These are phyloP conservation scores for Cordyceps militaris DNA, from an alignment of 2,329 filamentous ascomycete genomes.

Conservation along the genomic window DNA sequence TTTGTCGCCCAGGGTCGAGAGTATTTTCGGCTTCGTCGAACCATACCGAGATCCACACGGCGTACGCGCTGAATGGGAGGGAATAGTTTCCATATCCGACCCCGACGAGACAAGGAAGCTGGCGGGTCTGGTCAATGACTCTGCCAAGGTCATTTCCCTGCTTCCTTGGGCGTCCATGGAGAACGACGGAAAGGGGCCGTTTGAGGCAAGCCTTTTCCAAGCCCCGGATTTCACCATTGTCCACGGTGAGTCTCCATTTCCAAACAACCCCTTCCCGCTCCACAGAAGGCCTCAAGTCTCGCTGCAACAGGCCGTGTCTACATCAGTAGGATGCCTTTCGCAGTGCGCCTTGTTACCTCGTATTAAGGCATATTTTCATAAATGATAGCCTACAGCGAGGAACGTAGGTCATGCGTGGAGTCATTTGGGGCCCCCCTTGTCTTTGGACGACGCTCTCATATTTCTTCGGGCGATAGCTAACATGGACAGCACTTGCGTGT, in stretches of 20 bases:
- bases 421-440: too few species aligned
- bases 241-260: background rate
- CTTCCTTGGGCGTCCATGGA: background rate
- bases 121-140: background rate
- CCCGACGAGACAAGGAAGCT: conserved; percentile 48
- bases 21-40: conserved; percentile 55
- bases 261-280: too few species aligned
- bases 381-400: too few species aligned
- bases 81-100: conserved; percentile 55
- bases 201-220: background rate
- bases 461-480: background rate
- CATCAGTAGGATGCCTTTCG: too few species aligned
- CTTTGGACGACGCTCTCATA: background rate
- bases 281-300: too few species aligned
- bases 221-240: background rate
- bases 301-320: too few species aligned
- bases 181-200: background rate
- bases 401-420: too few species aligned
- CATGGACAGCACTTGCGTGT: background rate
- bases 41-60: conserved; percentile 56
- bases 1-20: conserved; percentile 43
- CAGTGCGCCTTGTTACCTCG: too few species aligned
- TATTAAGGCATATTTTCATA: too few species aligned
- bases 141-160: background rate
- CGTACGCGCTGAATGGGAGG: conserved; percentile 53